A percentile compares a stretch with the other conserved stretches of the same genome.
Conservation (phyloP, 805 yeast genomes). For the Hanseniaspora occidentalis region DNA sequence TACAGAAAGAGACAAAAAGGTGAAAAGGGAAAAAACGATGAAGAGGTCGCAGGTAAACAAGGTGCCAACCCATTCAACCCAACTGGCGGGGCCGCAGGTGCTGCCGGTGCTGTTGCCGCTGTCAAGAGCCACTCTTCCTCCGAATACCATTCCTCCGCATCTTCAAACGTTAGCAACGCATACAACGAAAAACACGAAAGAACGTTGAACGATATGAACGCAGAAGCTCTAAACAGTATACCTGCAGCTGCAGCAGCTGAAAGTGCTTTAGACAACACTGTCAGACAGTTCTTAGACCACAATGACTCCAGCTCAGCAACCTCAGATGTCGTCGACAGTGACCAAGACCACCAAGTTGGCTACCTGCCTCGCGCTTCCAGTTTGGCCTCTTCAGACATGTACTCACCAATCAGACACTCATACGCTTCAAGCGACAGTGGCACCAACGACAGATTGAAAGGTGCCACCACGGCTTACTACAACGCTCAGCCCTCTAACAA, state of each 20-base stretch:
- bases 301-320: background rate
- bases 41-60: constrained; percentile 24
- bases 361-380: constrained; percentile 17
- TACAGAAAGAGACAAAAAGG: constrained; percentile 33
- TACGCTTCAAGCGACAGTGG: constrained; percentile 1
- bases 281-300: constrained; percentile 4
- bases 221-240: constrained; percentile 12
- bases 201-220: constrained; percentile 7
- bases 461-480: constrained; percentile 22
- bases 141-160: constrained; percentile 36
- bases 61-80: constrained; percentile 28
- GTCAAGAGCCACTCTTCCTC: constrained; percentile 21
- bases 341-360: constrained; percentile 30
- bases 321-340: constrained; percentile 21
- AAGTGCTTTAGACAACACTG: constrained; percentile 5
- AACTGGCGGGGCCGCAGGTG: constrained; percentile 22
- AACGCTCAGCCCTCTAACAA: constrained; percentile 24
- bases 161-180: constrained; percentile 38
- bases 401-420: constrained; percentile 13
- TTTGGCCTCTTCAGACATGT: constrained; percentile 13
- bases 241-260: constrained; percentile 5
- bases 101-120: constrained; percentile 21
- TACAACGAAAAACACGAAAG: constrained; percentile 20
- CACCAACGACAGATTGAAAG: constrained; percentile 11
- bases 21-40: constrained; percentile 17